A percentile compares a stretch with the other conserved stretches of the same genome.
Evolutionary conservation across 352 stramenopile species (phyloP).

Genomic region (Phytophthora syringae): DNA sequence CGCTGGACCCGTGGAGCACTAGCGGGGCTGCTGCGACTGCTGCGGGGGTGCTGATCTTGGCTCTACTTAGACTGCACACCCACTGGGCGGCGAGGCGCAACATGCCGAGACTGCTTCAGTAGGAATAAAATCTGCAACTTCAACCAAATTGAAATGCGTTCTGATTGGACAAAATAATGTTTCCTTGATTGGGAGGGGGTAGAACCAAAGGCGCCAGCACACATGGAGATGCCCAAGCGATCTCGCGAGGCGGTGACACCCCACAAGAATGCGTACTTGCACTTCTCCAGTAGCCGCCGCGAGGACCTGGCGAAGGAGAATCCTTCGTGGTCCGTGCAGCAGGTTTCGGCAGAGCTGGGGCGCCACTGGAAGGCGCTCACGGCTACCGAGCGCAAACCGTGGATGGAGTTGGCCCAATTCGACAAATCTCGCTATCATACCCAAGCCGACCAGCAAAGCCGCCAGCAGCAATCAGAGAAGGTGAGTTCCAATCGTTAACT

Average conservation of each 20-base stretch:
- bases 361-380: conserved; percentile 59
- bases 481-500: conserved; percentile 6
- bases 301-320: conserved; percentile 36
- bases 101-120: conserved; percentile 23
- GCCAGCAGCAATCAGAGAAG: conserved; percentile 11
- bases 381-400: conserved; percentile 49
- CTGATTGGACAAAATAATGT: not conserved
- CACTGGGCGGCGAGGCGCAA: conserved; percentile 39
- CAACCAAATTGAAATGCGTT: conserved; percentile 5
- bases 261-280: conserved; percentile 56
- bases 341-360: conserved; percentile 56
- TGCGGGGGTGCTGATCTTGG: conserved; percentile 36
- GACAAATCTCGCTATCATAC: conserved; percentile 59
- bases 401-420: conserved; percentile 65
- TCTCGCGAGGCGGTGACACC: conserved; percentile 16
- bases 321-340: conserved; percentile 52
- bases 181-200: not conserved
- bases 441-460: conserved; percentile 37
- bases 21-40: conserved; percentile 44
- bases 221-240: conserved; percentile 26
- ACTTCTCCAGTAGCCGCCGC: conserved; percentile 52
- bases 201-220: not conserved
- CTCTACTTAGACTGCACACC: conserved; percentile 27
- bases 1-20: conserved; percentile 53
- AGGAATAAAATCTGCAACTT: conserved; percentile 3